phyloP scores from a whole-genome alignment of 75 land plant species.

The Sequoiadendron giganteum region DNA sequence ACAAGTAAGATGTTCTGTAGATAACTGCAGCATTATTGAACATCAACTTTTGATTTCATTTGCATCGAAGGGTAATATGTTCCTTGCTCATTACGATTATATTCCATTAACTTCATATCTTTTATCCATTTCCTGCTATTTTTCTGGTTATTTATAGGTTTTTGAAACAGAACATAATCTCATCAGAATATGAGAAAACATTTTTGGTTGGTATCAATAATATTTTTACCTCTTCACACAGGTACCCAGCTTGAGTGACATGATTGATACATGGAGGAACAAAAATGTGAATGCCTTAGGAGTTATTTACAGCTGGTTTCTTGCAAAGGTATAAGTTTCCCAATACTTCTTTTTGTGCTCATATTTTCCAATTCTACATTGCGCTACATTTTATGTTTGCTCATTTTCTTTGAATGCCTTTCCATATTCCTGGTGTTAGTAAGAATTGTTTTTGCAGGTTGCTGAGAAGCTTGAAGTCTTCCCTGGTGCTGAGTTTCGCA shows the following conservation, averaged over 20 bases:
- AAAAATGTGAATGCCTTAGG: constrained; percentile 68
- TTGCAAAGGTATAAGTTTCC: constrained; percentile 70
- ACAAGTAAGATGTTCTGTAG: not conserved
- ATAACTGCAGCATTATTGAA: not conserved
- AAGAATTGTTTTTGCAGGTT: constrained; percentile 43
- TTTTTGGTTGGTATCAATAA: not conserved
- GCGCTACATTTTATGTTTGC: not conserved
- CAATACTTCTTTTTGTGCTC: not conserved
- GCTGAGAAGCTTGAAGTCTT: constrained; percentile 80
- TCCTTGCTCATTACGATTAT: not conserved
- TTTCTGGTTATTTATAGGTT: not conserved
- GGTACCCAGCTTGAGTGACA: constrained; percentile 83
- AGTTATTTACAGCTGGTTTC: constrained; percentile 86
- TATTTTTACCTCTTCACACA: constrained; percentile 15
- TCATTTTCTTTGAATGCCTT: constrained; percentile 15
- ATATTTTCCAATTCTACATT: not conserved
- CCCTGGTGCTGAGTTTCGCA: constrained; percentile 94
- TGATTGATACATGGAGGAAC: constrained; percentile 82
- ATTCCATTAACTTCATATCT: not conserved
- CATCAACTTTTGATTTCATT: not conserved
- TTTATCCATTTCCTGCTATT: not conserved
- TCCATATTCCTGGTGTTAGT: not conserved
- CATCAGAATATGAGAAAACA: not conserved
- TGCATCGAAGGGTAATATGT: not conserved
- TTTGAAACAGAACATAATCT: not conserved